These are phyloP conservation scores for Neocucurbitaria cava DNA, from an alignment of 2,329 filamentous ascomycete genomes.

Conservation along the genomic window DNA sequence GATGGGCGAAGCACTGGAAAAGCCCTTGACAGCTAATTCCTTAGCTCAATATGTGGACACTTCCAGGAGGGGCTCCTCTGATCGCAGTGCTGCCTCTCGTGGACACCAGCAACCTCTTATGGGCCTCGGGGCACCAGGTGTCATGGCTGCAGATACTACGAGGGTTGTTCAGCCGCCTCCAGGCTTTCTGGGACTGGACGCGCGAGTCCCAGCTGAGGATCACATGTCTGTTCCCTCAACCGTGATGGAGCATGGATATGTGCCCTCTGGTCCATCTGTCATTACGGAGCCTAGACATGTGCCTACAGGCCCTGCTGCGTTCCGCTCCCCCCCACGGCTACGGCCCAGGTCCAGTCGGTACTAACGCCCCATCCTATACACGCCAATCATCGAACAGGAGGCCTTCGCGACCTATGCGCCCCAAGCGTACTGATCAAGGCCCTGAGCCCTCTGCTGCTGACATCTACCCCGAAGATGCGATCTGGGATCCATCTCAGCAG, in stretches of 20 bases:
- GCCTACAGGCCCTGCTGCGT: background rate
- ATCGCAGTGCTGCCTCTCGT: background rate
- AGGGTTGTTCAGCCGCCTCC: conserved; percentile 18
- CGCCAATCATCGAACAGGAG: conserved; percentile 5
- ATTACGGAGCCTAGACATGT: background rate
- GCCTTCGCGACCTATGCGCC: conserved; percentile 15
- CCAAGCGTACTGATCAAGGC: conserved; percentile 38
- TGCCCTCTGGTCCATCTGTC: conserved; percentile 2
- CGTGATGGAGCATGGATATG: background rate
- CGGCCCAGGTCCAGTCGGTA: conserved; percentile 8
- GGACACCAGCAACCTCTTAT: background rate
- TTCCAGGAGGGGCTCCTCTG: background rate
- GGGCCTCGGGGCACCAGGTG: background rate
- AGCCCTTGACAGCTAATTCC: conserved; percentile 27
- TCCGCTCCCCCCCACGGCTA: conserved; percentile 2
- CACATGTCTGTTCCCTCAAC: background rate
- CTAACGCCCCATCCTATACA: conserved; percentile 2
- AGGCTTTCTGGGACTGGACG: conserved; percentile 7
- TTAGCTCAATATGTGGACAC: conserved; percentile 22
- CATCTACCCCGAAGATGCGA: conserved; percentile 41
- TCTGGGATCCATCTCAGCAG: conserved; percentile 5
- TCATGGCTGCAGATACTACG: background rate
- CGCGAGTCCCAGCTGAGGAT: conserved; percentile 12
- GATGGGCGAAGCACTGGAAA: conserved; percentile 25
- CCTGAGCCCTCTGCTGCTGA: conserved; percentile 39